Evolutionary conservation across 768 basidiomycete genomes (phyloP).

Genomic region (Mycena polygramma): DNA sequence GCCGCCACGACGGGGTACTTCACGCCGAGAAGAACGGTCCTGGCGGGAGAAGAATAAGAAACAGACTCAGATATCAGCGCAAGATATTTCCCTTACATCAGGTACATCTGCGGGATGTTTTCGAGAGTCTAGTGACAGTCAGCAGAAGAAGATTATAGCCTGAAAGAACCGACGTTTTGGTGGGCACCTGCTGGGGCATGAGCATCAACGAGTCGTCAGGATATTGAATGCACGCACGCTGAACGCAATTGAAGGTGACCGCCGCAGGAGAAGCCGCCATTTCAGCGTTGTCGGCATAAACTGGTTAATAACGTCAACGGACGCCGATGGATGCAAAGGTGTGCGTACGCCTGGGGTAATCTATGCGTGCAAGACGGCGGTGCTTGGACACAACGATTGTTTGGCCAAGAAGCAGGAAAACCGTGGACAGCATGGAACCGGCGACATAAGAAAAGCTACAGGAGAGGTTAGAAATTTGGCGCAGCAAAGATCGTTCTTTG

Average conservation of each 20-base stretch:
- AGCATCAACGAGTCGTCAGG: slow-evolving; percentile 41
- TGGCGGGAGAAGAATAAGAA: slow-evolving; percentile 31
- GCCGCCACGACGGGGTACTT: slow-evolving; percentile 57
- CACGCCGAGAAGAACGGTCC: slow-evolving; percentile 57
- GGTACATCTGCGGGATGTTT: slow-evolving; percentile 7
- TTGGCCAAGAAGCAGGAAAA: slow-evolving; percentile 45
- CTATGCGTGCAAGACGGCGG: slow-evolving; percentile 43
- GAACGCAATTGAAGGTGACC: slow-evolving; percentile 47
- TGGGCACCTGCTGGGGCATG: slow-evolving; percentile 27
- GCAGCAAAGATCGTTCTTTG: too few relatives aligned
- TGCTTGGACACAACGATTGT: slow-evolving; percentile 36
- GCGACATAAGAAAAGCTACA: not conserved
- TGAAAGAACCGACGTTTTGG: not conserved
- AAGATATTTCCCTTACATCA: slow-evolving; percentile 5
- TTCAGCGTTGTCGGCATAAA: slow-evolving; percentile 51
- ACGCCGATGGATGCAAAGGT: too few relatives aligned
- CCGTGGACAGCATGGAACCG: not conserved
- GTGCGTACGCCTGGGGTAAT: slow-evolving; percentile 43
- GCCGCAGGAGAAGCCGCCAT: slow-evolving; percentile 44
- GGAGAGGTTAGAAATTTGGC: too few relatives aligned
- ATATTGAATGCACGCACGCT: slow-evolving; percentile 37
- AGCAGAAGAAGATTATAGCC: too few relatives aligned
- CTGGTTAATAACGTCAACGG: too few relatives aligned
- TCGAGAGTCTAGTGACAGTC: slow-evolving; percentile 8
- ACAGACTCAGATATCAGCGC: not conserved